These are phyloP conservation scores for Plenodomus lindquistii DNA, from an alignment of 2,329 filamentous ascomycete genomes.

Conservation along the genomic window DNA sequence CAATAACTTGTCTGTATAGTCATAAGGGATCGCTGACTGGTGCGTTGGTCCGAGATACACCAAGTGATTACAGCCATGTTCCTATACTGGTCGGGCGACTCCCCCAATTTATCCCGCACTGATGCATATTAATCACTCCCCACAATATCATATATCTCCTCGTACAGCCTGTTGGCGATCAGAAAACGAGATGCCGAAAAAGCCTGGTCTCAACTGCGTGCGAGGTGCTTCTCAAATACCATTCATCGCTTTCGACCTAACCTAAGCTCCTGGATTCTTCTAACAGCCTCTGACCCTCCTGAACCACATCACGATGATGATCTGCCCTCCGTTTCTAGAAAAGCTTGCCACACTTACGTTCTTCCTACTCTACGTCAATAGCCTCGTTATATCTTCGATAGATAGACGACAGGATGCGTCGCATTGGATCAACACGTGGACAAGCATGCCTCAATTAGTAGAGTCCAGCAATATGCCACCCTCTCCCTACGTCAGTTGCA, in stretches of 20 bases:
- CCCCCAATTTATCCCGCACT: neutral
- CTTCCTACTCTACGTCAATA: conserved; percentile 1
- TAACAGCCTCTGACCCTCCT: neutral
- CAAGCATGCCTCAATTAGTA: conserved; percentile 66
- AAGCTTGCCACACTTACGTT: conserved; percentile 6
- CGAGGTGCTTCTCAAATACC: neutral
- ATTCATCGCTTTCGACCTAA: too few species aligned
- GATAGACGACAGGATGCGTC: conserved; percentile 34
- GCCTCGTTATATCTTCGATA: conserved; percentile 6
- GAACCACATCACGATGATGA: conserved; percentile 4
- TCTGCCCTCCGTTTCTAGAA: conserved; percentile 1
- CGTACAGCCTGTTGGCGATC: neutral
- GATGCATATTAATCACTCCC: neutral
- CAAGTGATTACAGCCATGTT: too few species aligned
- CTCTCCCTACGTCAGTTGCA: conserved; percentile 53
- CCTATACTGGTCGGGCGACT: too few species aligned
- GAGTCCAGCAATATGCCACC: conserved; percentile 66
- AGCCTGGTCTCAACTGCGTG: neutral
- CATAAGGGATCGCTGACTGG: too few species aligned
- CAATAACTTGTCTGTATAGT: too few species aligned
- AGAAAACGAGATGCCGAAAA: neutral
- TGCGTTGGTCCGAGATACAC: too few species aligned
- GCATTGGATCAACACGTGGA: conserved; percentile 67
- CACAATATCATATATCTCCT: neutral
- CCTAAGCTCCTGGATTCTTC: neutral